Evolutionary conservation across 768 basidiomycete genomes (phyloP).

Genomic region (Leccinum disarticulatum): DNA sequence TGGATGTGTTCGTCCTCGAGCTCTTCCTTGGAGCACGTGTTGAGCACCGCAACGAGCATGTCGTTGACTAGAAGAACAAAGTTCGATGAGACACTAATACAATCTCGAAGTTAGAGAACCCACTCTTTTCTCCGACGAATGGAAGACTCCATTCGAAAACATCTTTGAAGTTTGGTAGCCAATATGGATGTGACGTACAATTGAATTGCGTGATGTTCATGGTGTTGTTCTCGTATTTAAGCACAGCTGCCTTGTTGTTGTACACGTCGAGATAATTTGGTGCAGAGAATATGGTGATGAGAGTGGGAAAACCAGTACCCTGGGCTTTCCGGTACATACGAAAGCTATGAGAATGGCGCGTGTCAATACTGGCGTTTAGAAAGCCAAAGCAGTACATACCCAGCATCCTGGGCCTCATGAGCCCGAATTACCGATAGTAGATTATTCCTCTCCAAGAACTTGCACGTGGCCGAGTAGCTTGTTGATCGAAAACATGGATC

Average conservation of each 20-base stretch:
- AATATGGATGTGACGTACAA: conserved; percentile 81
- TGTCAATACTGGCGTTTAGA: background rate
- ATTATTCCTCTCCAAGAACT: conserved; percentile 90
- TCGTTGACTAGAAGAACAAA: conserved; percentile 70
- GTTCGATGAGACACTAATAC: background rate
- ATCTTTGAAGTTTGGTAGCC: conserved; percentile 97
- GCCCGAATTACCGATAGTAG: conserved; percentile 93
- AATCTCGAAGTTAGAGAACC: conserved; percentile 28
- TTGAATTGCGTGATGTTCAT: conserved; percentile 93
- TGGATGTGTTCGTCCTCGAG: conserved; percentile 66
- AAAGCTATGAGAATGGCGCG: conserved; percentile 47
- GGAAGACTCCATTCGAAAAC: conserved; percentile 98
- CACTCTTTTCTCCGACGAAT: conserved; percentile 96
- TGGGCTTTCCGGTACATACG: conserved; percentile 95
- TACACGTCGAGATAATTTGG: conserved; percentile 97
- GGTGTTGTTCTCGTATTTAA: conserved; percentile 96
- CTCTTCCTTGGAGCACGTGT: conserved; percentile 94
- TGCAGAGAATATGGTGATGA: conserved; percentile 97
- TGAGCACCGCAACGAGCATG: conserved; percentile 95
- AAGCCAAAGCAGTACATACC: conserved; percentile 46
- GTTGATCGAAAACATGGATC: background rate
- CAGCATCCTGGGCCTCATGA: conserved; percentile 96
- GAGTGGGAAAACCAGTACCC: conserved; percentile 90
- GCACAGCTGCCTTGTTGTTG: conserved; percentile 93
- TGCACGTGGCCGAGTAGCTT: conserved; percentile 85